Conservation (phyloP, 2,329 filamentous ascomycete genomes). For the Monosporascus sp. region DNA sequence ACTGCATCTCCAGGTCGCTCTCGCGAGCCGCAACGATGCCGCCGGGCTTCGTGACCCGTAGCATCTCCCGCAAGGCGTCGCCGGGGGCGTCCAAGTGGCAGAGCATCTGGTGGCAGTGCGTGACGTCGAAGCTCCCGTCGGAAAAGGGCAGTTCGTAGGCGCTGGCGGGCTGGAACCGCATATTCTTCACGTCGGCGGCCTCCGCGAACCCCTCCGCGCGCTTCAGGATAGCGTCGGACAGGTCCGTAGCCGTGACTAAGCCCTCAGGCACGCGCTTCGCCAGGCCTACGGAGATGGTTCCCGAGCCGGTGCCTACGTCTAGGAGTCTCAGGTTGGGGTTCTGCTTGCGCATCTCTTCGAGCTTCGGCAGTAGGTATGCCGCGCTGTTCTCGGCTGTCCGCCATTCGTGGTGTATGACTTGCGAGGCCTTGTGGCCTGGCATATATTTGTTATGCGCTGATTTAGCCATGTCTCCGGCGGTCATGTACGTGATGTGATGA, state of each 20-base stretch:
- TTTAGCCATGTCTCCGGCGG: neutral
- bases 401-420: constrained; percentile 13
- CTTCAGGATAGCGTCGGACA: constrained; percentile 6
- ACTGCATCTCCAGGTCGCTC: constrained; percentile 8
- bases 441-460: neutral
- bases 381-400: constrained; percentile 17
- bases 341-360: constrained; percentile 9
- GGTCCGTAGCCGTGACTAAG: constrained; percentile 29
- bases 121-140: constrained; percentile 52
- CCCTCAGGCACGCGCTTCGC: constrained; percentile 32
- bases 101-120: constrained; percentile 54
- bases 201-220: constrained; percentile 8
- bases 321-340: constrained; percentile 31
- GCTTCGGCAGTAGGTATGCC: constrained; percentile 27
- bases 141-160: constrained; percentile 28
- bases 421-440: constrained; percentile 14
- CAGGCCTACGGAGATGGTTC: constrained; percentile 36
- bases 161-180: constrained; percentile 16
- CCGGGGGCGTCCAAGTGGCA: constrained; percentile 49
- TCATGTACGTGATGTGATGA: too few species aligned
- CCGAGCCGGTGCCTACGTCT: constrained; percentile 38
- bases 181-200: constrained; percentile 11
- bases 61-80: constrained; percentile 46
- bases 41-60: constrained; percentile 46
- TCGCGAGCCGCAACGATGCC: constrained; percentile 37